Percentiles rank a stretch among this genome's conserved stretches.
Evolutionary conservation across 345 rosid species (phyloP).

Genomic region (Angophora floribunda): DNA sequence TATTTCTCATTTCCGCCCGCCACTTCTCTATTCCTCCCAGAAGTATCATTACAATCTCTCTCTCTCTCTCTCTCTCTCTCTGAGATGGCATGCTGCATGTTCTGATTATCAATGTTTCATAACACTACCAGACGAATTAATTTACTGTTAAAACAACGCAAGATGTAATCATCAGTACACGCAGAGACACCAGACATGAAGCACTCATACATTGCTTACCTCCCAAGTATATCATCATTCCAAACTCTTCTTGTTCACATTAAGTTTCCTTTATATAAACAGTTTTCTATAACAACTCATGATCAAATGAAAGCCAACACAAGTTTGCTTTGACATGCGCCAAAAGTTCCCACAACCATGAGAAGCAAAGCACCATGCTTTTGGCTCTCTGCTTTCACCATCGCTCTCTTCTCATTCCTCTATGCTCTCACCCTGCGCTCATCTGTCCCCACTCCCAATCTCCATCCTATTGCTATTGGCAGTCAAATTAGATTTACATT

Average conservation of each 20-base stretch:
- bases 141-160: not conserved
- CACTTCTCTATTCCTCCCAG: not conserved
- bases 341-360: slow-evolving; percentile 1
- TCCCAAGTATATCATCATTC: slow-evolving; percentile 24
- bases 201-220: slow-evolving; percentile 23
- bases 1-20: not conserved
- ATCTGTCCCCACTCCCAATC: not conserved
- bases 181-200: not conserved
- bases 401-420: slow-evolving; percentile 19
- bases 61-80: not conserved
- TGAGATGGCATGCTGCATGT: not conserved
- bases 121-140: not conserved
- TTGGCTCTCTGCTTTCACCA: slow-evolving; percentile 22
- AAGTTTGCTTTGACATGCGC: not conserved
- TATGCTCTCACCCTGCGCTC: slow-evolving; percentile 7
- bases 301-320: not conserved
- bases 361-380: slow-evolving; percentile 9
- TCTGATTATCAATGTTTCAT: not conserved
- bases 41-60: not conserved
- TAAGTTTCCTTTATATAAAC: not conserved
- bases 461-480: not conserved
- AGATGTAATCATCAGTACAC: not conserved
- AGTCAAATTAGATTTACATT: not conserved
- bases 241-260: not conserved
- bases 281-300: not conserved